Evolutionary conservation across 768 basidiomycete species (phyloP).

Genomic region (Lactarius psammicola): DNA sequence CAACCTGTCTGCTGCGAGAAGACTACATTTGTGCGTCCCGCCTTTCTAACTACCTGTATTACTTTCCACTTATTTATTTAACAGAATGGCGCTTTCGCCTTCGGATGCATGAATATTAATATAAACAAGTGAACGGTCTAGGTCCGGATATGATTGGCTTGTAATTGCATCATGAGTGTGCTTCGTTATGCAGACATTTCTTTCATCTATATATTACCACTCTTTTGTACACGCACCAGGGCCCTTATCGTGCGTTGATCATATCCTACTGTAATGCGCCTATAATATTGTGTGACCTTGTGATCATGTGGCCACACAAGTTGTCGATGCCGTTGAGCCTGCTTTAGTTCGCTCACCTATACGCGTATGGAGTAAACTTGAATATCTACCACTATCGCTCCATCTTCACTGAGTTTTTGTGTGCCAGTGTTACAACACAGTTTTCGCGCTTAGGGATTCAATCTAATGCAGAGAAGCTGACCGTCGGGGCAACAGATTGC

Average conservation of each 20-base stretch:
- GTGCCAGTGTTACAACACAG: background rate
- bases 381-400: background rate
- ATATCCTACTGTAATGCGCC: background rate
- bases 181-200: slow-evolving; percentile 4
- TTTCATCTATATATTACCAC: slow-evolving; percentile 7
- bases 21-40: background rate
- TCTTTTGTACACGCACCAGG: slow-evolving; percentile 13
- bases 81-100: background rate
- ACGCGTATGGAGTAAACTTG: background rate
- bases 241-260: background rate
- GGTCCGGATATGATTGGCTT: too few species aligned
- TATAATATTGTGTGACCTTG: background rate
- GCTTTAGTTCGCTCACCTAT: background rate
- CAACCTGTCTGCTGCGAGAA: background rate
- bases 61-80: background rate
- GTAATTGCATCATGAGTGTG: background rate
- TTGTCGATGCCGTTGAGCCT: background rate
- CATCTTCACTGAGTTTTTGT: background rate
- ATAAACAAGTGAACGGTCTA: background rate
- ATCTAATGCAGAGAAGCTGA: background rate
- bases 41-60: background rate
- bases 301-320: background rate
- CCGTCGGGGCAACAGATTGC: too few species aligned
- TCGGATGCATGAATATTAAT: background rate
- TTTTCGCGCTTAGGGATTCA: background rate